Evolutionary conservation across 129 eudicot species (phyloP), one percentile per base, ranked within the genome.

Genomic region (Silybum marianum): DNA sequence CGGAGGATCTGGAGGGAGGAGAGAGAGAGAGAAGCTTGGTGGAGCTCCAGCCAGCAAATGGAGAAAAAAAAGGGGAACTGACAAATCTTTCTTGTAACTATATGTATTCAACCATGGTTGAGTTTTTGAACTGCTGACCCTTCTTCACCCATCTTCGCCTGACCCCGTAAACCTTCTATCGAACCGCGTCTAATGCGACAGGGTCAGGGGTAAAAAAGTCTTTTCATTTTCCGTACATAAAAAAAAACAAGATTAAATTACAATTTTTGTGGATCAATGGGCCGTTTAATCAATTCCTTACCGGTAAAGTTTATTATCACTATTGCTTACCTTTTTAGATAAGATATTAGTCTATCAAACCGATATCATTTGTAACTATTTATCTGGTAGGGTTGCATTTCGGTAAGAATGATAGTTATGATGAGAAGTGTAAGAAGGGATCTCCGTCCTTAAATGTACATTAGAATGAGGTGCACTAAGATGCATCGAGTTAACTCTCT

Each of bases 11-110:
- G 85, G 77, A 23, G 8, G 78, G 72, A 78, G 68, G 82, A 69
- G 75, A n/a, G 30, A 28, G 30, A 74, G 51, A 42, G 79, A 42
- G 12, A 72, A 80, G 84, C 79, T 73, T n/a, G 84, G 21, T 60
- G 84, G 85, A 81, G 85, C 80, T 82, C 85, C 85, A 82, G 81
- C 85, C 85, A 82, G 81, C 85, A 82, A 75, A 79, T 79, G 23
- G 67, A 79, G 76, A 42, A 46, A 40, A 32, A 32, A 25, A 21
- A 19, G 69, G 66, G 81, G 73, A 12, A 81, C 48, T 67, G 75
- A 65, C 36, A 7, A 36, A 28, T 28, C 30, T 28, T 28, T 32
- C 1, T 75, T 46, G 76, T 51, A 68, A 75, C 86, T 76, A 82
- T 62, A 75, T 75, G 76, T 75, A 48, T 60, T 46, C 74, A 76